These are phyloP conservation scores for Rubus idaeus DNA, from an alignment of 306 rosid species.

Conservation along the genomic window DNA sequence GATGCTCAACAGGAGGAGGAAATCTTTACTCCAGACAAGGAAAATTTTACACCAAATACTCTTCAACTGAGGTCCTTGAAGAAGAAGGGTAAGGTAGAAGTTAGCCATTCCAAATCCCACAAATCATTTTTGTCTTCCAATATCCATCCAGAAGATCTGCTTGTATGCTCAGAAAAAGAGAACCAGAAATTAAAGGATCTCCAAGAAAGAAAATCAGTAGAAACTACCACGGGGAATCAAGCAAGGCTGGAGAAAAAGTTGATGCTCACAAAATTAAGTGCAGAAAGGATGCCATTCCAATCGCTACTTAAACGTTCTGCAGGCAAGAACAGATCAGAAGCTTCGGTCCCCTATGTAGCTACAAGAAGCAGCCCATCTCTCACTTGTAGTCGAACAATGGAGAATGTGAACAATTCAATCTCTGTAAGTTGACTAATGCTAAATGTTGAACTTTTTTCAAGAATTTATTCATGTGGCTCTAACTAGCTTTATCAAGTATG, in stretches of 20 bases:
- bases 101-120: conserved; percentile 34
- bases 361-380: conserved; percentile 29
- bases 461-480: conserved; percentile 10
- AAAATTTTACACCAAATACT: conserved; percentile 59
- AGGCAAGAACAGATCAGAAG: conserved; percentile 32
- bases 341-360: conserved; percentile 35
- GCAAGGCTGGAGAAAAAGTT: conserved; percentile 32
- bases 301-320: conserved; percentile 35
- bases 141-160: conserved; percentile 34
- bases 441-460: conserved; percentile 20
- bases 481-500: conserved; percentile 11
- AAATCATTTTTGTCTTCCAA: conserved; percentile 33
- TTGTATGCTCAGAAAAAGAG: conserved; percentile 41
- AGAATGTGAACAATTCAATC: conserved; percentile 19
- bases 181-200: conserved; percentile 41
- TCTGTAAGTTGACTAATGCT: conserved; percentile 38
- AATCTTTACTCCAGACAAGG: conserved; percentile 60
- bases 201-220: conserved; percentile 35
- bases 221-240: conserved; percentile 29
- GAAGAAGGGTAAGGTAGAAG: conserved; percentile 45
- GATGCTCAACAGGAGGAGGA: conserved; percentile 43
- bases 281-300: conserved; percentile 59
- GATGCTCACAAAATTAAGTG: conserved; percentile 28
- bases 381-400: conserved; percentile 29
- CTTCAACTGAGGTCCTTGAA: conserved; percentile 41